Base-by-base conservation (phyloP, 768 basidiomycete genomes). In the Tulasnella sp. region DNA sequence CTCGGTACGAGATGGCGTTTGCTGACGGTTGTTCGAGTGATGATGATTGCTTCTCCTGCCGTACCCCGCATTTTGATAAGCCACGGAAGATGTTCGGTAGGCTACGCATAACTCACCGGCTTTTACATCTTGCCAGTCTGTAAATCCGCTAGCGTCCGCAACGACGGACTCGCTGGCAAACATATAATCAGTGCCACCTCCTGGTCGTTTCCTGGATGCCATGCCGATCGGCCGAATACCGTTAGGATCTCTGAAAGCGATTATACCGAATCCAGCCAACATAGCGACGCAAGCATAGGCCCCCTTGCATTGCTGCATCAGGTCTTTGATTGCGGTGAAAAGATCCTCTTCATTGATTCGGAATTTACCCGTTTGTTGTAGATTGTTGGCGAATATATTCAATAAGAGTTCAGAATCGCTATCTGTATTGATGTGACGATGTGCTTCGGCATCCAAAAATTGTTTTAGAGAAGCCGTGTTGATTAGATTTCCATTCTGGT, bases 261-360 rank as follows among this genome's bases (percentile, higher is more conserved):
- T 92, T 54, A 98, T 82, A 0, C 95, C 95, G 64, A 98, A 98
- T 33, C 95, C 95, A 25, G 95, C 93, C 34, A 99, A 76, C 95
- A 99, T 98, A n/a, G 86, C 89, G 9, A 91, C 83, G 62, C 92
- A 96, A 1, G 92, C 93, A 65, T 98, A 99, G 2, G 90, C 93
- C 42, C 95, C 95, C 60, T 75, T 82, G 64, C 81, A 82, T 56
- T 89, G 81, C 52, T 74, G 68, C 82, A 91, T 96, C 65, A 96
- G 75, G 5, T 84, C 83, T 10, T 83, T 75, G 48, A 96, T 79
- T 28, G 95, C 93, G 13, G 79, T 86, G 67, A 99, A 98, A 58
- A 99, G 95, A 66, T 99, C 95, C 59, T 99, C 95, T 63, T 96
- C 93, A 63, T 98, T 98, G 70, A 98, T 99, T 55, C 91, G 87